Evolutionary conservation across 257 asterid genomes (phyloP).

Genomic region (Eucommia ulmoides): DNA sequence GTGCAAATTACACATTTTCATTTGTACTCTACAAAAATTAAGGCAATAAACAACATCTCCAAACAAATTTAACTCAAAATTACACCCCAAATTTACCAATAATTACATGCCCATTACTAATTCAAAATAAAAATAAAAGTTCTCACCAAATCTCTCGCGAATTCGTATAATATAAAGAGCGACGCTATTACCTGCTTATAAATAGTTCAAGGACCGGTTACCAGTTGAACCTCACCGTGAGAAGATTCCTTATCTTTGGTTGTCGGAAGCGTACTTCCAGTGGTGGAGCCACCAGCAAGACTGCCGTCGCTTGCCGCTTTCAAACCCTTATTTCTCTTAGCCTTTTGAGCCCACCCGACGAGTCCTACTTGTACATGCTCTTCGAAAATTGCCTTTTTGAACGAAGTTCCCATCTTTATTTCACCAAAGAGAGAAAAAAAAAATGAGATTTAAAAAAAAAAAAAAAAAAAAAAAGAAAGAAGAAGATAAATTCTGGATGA

Average conservation of each 20-base stretch:
- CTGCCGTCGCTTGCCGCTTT: slow-evolving; percentile 32
- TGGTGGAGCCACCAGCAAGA: slow-evolving; percentile 25
- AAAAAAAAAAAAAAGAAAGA: neutral
- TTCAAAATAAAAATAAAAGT: no score
- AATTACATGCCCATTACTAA: no score
- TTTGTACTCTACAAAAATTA: no score
- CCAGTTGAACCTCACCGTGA: slow-evolving; percentile 11
- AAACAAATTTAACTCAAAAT: no score
- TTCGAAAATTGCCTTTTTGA: slow-evolving; percentile 84
- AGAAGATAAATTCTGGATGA: neutral
- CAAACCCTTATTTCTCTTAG: slow-evolving; percentile 41
- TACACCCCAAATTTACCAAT: no score
- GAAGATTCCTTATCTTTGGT: slow-evolving; percentile 17
- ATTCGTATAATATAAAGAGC: no score
- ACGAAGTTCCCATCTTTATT: slow-evolving; percentile 85
- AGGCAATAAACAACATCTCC: no score
- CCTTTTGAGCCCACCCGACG: slow-evolving; percentile 80
- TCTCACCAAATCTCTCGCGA: no score
- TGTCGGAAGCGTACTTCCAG: slow-evolving; percentile 22
- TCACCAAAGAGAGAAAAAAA: neutral
- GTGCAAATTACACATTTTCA: no score
- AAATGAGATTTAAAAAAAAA: slow-evolving; percentile 3
- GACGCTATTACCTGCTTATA: no score
- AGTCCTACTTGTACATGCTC: slow-evolving; percentile 85
- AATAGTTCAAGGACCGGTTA: slow-evolving; percentile 8